Evolutionary conservation across 805 yeast species (phyloP).

Genomic region (Cyberlindnera mrakii): DNA sequence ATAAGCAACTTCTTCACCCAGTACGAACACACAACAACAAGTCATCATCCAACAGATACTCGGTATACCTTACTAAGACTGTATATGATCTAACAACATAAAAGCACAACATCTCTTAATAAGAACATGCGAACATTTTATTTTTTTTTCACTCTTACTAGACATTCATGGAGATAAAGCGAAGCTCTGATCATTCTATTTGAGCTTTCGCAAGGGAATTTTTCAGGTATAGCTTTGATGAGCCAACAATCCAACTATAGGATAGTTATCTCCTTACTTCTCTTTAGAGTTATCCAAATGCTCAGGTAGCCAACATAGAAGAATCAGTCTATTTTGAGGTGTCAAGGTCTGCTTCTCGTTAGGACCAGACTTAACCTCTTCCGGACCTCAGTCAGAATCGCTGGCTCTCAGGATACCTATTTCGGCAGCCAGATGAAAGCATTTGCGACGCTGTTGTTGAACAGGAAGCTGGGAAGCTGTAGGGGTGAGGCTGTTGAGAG

Average conservation of each 20-base stretch:
- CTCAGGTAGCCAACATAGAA: constrained; percentile 65
- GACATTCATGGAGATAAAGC: constrained; percentile 17
- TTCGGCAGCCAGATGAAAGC: neutral
- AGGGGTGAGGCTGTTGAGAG: neutral
- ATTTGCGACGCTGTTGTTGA: neutral
- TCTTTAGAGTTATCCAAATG: constrained; percentile 71
- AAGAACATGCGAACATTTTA: no score
- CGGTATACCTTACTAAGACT: no score
- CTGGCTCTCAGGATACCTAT: neutral
- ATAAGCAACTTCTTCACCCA: no score
- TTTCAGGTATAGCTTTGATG: constrained; percentile 78
- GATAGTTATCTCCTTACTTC: constrained; percentile 71
- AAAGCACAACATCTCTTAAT: no score
- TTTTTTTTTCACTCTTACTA: no score
- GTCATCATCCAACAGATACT: no score
- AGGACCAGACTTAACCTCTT: constrained; percentile 7
- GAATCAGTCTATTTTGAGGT: constrained; percentile 63
- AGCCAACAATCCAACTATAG: constrained; percentile 85
- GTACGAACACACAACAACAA: no score
- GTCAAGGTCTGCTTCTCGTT: constrained; percentile 69
- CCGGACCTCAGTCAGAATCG: neutral
- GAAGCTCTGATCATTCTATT: constrained; percentile 22
- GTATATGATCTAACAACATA: no score
- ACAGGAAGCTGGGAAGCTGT: neutral
- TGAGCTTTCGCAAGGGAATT: constrained; percentile 33